Evolutionary conservation across 1,284 basidiomycete species (phyloP).

Genomic region (Boletus sp.): DNA sequence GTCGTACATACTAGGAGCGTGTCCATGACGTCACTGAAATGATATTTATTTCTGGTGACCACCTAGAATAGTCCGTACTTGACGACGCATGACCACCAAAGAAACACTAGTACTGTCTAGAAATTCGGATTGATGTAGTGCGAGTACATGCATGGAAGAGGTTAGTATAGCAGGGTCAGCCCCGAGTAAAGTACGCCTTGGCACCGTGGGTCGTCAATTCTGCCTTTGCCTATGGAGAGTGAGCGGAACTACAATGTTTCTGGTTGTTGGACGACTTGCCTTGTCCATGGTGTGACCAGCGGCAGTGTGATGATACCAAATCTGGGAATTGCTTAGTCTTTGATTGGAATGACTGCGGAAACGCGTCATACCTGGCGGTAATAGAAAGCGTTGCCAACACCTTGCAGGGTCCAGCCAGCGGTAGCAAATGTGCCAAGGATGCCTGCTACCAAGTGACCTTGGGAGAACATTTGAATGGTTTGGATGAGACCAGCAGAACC

Average conservation of each 20-base stretch:
- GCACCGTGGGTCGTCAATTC: conserved; percentile 85
- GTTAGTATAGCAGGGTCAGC: conserved; percentile 37
- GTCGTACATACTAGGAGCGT: conserved; percentile 1
- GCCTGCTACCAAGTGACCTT: conserved; percentile 64
- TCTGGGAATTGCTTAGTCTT: conserved; percentile 43
- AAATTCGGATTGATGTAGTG: conserved; percentile 10
- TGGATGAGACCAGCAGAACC: conserved; percentile 95
- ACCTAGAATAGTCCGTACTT: conserved; percentile 3
- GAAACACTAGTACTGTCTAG: conserved; percentile 1
- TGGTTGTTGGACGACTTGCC: conserved; percentile 38
- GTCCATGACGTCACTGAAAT: conserved; percentile 13
- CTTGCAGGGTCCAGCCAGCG: conserved; percentile 85
- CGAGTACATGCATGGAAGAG: conserved; percentile 28
- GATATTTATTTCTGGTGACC: conserved; percentile 18
- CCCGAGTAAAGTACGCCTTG: conserved; percentile 81
- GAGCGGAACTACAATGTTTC: background rate
- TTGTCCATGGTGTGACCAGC: conserved; percentile 82
- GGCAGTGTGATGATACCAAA: conserved; percentile 80
- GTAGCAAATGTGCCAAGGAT: conserved; percentile 79
- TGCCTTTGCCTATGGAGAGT: conserved; percentile 63
- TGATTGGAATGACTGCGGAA: conserved; percentile 6
- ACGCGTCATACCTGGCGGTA: conserved; percentile 62
- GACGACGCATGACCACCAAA: background rate
- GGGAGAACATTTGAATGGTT: conserved; percentile 76
- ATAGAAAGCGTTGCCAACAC: conserved; percentile 77